Base-by-base conservation (phyloP, 805 yeast genomes). In the Cyberlindnera japonica region DNA sequence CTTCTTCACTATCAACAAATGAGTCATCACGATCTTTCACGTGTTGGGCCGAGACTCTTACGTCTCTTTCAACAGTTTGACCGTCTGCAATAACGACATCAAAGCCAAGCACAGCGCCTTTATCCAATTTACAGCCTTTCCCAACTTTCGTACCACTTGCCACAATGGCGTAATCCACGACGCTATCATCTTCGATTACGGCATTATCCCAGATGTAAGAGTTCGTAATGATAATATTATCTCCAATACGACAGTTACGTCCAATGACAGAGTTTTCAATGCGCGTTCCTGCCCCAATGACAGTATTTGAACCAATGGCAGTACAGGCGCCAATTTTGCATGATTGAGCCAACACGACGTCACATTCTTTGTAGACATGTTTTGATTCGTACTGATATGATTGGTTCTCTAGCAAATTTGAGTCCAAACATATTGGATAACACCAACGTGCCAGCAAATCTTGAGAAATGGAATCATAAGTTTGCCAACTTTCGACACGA, bases 401-500 rank as follows among this genome's bases (percentile, higher is more conserved):
- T 55, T 84, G 88, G 53, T 74, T 79, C 21, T 74, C 78, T 39
- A 81, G 63, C 50, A 85, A 65, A 60, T 91, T 90, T 40, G 89
- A 70, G 49, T 91, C 98, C 3, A 96, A 91, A 14, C 82, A 87
- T 40, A 91, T 68, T 19, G 99, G 99, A 56, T 88, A 91, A 44
- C 91, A 75, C 87, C 95, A 93, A 58, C 98, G 79, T 17, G 89
- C 88, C 39, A 93, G 67, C 29, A 90, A 77, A 60, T 93, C 98
- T 62, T 86, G 93, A 13, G 95, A 77, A 13, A 93, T 79, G 10
- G 95, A 90, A 59, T 84, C 91, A 62, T 90, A 93, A 0, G 98
- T 88, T 57, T 86, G 86, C 82, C 93, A 83, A 58, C 91, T 83
- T 57, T 90, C 95, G n/a, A 88, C 98, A 58, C 99, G 77, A 2